Evolutionary conservation across 2,329 filamentous ascomycete species (phyloP).

Genomic region (Cryphonectria nitschkei): DNA sequence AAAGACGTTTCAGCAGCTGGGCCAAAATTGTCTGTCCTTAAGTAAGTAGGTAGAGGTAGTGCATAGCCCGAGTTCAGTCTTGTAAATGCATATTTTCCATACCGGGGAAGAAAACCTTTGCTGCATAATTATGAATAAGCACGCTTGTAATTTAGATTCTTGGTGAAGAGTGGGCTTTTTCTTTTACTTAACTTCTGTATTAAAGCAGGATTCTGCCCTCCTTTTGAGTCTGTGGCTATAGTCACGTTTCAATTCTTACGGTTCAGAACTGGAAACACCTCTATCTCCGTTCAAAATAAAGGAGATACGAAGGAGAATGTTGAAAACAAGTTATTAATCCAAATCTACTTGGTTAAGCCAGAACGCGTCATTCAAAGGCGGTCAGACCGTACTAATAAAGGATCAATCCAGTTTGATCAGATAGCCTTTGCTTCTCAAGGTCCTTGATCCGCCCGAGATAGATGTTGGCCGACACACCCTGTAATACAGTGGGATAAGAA

Average conservation of each 20-base stretch:
- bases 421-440: neutral
- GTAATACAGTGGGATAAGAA: neutral
- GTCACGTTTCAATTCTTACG: neutral
- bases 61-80: neutral
- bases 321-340: neutral
- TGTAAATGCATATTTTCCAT: neutral
- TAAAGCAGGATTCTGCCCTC: neutral
- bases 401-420: neutral
- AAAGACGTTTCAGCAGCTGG: neutral
- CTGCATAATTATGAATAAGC: neutral
- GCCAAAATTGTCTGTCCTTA: no score
- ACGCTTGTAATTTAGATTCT: neutral
- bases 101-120: neutral
- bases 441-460: neutral
- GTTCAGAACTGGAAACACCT: neutral
- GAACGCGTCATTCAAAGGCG: neutral
- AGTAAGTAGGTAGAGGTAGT: no score
- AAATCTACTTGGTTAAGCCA: neutral
- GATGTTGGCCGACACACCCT: neutral
- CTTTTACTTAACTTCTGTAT: neutral
- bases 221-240: neutral
- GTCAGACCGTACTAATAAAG: neutral
- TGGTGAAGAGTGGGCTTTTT: neutral
- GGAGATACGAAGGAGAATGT: neutral
- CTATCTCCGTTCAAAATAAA: neutral